Evolutionary conservation across 208 protist genomes (phyloP).

Genomic region (Acanthamoeba sp.): DNA sequence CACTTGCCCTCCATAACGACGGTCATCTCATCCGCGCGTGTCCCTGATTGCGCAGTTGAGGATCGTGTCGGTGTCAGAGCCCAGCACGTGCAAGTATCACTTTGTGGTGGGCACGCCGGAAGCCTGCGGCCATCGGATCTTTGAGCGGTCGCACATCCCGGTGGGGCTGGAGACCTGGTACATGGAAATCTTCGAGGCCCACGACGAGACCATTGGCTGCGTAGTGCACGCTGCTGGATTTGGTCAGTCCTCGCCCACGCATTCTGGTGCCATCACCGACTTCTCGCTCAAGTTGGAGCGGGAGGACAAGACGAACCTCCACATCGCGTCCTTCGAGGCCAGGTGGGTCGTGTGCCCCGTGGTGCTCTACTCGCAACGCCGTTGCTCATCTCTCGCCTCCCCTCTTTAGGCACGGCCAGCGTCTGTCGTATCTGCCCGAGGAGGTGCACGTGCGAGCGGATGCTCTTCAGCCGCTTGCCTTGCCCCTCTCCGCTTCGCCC

Average conservation of each 20-base stretch:
- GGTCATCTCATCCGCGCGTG: background rate
- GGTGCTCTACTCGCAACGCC: background rate
- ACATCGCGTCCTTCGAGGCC: background rate
- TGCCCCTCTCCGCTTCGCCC: background rate
- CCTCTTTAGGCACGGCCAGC: background rate
- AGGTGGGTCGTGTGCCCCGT: background rate
- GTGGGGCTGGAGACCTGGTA: background rate
- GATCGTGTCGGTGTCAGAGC: background rate
- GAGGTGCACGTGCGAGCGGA: background rate
- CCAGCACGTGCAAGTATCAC: background rate
- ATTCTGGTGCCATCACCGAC: background rate
- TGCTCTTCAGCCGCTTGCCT: background rate
- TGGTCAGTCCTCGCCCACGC: background rate
- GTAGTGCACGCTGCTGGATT: conserved; percentile 25
- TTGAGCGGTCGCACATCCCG: background rate
- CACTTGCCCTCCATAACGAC: too few species aligned
- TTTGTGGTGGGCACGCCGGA: conserved; percentile 4
- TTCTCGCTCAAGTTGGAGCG: background rate
- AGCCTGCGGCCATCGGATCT: background rate
- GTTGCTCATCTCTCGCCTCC: background rate
- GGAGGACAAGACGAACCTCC: background rate
- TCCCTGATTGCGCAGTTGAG: background rate
- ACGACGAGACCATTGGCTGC: background rate
- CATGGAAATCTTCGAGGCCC: conserved; percentile 9
- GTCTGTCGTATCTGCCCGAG: background rate